phyloP scores from a whole-genome alignment of 2,329 filamentous ascomycete genomes.

The Paracamarosporium sp. region DNA sequence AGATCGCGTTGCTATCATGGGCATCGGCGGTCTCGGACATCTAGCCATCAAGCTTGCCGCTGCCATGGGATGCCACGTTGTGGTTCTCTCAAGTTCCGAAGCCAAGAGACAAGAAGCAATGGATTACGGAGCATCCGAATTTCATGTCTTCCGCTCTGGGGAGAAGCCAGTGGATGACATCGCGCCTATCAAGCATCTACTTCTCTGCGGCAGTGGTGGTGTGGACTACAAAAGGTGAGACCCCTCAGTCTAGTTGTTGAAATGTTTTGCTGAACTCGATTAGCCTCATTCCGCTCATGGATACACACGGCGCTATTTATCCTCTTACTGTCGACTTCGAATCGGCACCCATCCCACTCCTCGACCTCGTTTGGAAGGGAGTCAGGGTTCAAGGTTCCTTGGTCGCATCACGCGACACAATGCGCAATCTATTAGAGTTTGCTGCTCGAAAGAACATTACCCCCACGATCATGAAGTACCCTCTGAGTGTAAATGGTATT shows the following conservation, averaged over 20 bases:
- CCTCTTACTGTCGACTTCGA: background rate
- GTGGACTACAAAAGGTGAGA: background rate
- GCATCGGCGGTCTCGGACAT: slow-evolving; percentile 3
- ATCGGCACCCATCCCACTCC: background rate
- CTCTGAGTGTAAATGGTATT: background rate
- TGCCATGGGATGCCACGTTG: background rate
- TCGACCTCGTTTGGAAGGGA: background rate
- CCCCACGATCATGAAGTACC: background rate
- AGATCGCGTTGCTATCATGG: background rate
- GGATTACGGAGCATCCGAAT: background rate
- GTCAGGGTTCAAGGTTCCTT: background rate
- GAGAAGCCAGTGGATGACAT: background rate
- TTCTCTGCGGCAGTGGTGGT: background rate
- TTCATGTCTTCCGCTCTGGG: slow-evolving; percentile 1
- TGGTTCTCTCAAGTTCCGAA: background rate
- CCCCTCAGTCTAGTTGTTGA: background rate
- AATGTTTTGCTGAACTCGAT: background rate
- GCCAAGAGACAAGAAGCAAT: slow-evolving; percentile 1
- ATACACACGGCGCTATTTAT: background rate
- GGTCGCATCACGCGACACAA: background rate
- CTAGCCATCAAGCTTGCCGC: background rate
- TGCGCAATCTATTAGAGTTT: background rate
- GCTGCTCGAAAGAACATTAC: background rate
- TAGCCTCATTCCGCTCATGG: background rate
- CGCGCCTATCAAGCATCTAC: background rate